Percentiles rank a stretch among this genome's conserved stretches.
Conservation (phyloP, 2,329 filamentous ascomycete species). For the Ceratocystiopsis brevicomis region DNA sequence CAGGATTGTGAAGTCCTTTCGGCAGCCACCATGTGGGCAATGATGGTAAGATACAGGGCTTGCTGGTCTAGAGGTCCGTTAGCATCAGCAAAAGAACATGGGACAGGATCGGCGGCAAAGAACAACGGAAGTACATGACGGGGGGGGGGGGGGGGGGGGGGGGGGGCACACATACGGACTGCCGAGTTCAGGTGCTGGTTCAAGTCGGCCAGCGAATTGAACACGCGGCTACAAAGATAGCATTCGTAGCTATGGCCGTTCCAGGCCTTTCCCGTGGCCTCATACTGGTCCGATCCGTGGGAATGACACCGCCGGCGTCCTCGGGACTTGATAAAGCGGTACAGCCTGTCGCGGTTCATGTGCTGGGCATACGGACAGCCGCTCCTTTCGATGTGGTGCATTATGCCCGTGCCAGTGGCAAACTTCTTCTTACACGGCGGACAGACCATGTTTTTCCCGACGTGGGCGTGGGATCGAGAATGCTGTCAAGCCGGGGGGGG, state of each 20-base stretch:
- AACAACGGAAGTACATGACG: no score
- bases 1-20: conserved; percentile 20
- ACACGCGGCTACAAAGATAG: conserved; percentile 31
- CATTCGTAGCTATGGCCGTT: conserved; percentile 31
- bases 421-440: conserved; percentile 32
- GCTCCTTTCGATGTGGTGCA: conserved; percentile 37
- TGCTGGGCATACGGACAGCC: conserved; percentile 25
- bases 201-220: conserved; percentile 18
- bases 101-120: conserved; percentile 3
- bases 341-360: conserved; percentile 30
- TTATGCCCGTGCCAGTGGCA: conserved; percentile 32
- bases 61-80: conserved; percentile 14
- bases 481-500: neutral
- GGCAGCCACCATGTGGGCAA: conserved; percentile 19
- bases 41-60: conserved; percentile 21
- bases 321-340: conserved; percentile 22
- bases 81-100: no score
- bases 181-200: conserved; percentile 36
- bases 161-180: conserved; percentile 21
- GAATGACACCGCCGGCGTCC: conserved; percentile 29
- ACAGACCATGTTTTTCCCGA: conserved; percentile 25
- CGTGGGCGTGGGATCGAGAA: conserved; percentile 27
- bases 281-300: conserved; percentile 18
- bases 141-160: neutral
- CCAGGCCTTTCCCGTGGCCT: conserved; percentile 22